These are phyloP conservation scores for Thelonectria discophora DNA, from an alignment of 2,329 filamentous ascomycete species.

Conservation along the genomic window DNA sequence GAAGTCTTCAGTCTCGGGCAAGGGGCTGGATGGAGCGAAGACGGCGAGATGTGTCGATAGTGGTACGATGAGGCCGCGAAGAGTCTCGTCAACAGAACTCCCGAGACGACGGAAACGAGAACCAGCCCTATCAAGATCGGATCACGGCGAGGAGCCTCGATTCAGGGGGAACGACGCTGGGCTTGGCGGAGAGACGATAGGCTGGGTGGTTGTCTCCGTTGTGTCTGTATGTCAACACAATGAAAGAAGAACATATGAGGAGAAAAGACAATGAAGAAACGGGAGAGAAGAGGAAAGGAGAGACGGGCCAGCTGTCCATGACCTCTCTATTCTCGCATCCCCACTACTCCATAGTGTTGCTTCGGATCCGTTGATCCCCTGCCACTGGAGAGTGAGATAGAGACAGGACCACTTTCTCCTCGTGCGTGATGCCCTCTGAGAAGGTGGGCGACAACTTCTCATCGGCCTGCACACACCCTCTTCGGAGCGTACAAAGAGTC, in stretches of 20 bases:
- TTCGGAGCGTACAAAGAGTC: background rate
- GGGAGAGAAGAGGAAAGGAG: background rate
- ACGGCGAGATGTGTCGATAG: background rate
- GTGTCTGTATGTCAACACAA: background rate
- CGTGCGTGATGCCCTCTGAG: background rate
- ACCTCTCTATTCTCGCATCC: background rate
- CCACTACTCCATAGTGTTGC: slow-evolving; percentile 4
- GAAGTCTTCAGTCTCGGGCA: no score
- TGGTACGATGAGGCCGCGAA: background rate
- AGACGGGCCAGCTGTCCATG: background rate
- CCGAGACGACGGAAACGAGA: background rate
- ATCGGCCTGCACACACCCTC: background rate
- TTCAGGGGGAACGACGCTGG: background rate
- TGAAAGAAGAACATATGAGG: background rate
- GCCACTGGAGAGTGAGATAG: no score
- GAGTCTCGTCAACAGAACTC: background rate
- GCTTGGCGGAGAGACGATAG: background rate
- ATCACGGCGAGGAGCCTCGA: background rate
- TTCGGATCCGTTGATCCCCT: slow-evolving; percentile 9
- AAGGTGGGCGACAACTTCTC: background rate
- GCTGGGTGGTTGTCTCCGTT: background rate
- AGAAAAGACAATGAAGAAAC: background rate
- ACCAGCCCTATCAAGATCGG: background rate
- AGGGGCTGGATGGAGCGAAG: no score
- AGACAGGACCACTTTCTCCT: no score